Base-by-base conservation (phyloP, 345 rosid genomes). In the Salix caprea region DNA sequence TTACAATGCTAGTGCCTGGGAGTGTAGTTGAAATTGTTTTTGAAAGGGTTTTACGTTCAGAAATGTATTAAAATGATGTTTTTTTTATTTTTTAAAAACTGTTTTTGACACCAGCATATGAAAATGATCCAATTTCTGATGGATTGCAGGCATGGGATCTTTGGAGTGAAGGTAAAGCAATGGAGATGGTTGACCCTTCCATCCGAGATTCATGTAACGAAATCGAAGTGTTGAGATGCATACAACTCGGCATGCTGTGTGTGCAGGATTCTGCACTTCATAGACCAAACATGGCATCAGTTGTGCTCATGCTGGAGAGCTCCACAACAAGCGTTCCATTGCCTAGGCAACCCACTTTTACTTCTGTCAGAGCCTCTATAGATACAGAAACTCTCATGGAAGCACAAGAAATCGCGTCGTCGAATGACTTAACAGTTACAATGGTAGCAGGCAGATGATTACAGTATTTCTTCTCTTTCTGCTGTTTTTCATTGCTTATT, bases 371-470 rank as follows among this genome's bases (percentile, higher is more conserved):
- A 74, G 77, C 81, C 65, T 85, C 83, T 15, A 78, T 82, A 7
- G 94, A 87, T 65, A 61, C 78, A 2, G 85, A 87, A 4, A 15
- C 18, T 4, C 68, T 32, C 13, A 11, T 72, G 39, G 89, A 87
- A 23, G 81, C 79, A 74, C 90, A 81, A 2, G 92, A 88, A 60
- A 78, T 77, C 67, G 85, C 78, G 34, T 81, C 91, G 67, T 86
- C 92, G 50, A 92, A 89, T 52, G 88, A 86, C 70, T 18, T 90
- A 52, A 89, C 97, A 2, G 85, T 87, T 76, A 81, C 92, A 12
- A 85, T 84, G 79, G 56, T 85, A 28, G 69, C 67, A 5, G 97
- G 91, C 37, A 86, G 92, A 86, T 90, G 85, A 81, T 64, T 65
- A 52, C n/a, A 6, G 2, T 21, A 5, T 2, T 61, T 21, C 24